Evolutionary conservation across 805 yeast genomes (phyloP).

Genomic region (Ogataea methylovora): DNA sequence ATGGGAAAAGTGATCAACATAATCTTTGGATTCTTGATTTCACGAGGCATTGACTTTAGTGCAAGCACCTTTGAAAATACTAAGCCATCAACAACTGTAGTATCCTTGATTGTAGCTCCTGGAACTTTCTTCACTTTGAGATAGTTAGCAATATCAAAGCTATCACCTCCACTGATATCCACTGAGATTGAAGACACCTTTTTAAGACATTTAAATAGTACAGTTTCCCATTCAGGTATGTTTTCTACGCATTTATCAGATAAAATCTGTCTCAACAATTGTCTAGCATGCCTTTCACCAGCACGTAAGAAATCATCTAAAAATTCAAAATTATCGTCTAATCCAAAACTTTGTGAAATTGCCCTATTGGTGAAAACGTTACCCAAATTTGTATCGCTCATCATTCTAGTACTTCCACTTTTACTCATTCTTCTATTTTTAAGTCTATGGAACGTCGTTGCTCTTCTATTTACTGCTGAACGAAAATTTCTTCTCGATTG

Average conservation of each 20-base stretch:
- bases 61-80: slow-evolving; percentile 83
- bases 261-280: slow-evolving; percentile 50
- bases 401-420: slow-evolving; percentile 20
- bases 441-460: slow-evolving; percentile 13
- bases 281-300: slow-evolving; percentile 38
- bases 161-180: slow-evolving; percentile 56
- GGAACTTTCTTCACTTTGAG: slow-evolving; percentile 78
- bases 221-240: slow-evolving; percentile 50
- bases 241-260: slow-evolving; percentile 49
- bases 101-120: slow-evolving; percentile 62
- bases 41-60: slow-evolving; percentile 65
- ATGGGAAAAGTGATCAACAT: slow-evolving; percentile 83
- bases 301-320: slow-evolving; percentile 25
- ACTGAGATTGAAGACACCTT: slow-evolving; percentile 53
- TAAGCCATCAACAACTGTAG: slow-evolving; percentile 64
- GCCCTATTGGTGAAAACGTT: slow-evolving; percentile 6
- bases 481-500: slow-evolving; percentile 9
- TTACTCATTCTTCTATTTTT: slow-evolving; percentile 47
- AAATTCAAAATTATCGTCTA: slow-evolving; percentile 23
- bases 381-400: slow-evolving; percentile 8
- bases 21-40: slow-evolving; percentile 61
- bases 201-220: slow-evolving; percentile 43
- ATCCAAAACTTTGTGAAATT: slow-evolving; percentile 11
- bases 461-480: slow-evolving; percentile 14
- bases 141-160: slow-evolving; percentile 80